Evolutionary conservation across 768 basidiomycete species (phyloP), one percentile per base, ranked within the genome.

Genomic region (Amanita phalloides): DNA sequence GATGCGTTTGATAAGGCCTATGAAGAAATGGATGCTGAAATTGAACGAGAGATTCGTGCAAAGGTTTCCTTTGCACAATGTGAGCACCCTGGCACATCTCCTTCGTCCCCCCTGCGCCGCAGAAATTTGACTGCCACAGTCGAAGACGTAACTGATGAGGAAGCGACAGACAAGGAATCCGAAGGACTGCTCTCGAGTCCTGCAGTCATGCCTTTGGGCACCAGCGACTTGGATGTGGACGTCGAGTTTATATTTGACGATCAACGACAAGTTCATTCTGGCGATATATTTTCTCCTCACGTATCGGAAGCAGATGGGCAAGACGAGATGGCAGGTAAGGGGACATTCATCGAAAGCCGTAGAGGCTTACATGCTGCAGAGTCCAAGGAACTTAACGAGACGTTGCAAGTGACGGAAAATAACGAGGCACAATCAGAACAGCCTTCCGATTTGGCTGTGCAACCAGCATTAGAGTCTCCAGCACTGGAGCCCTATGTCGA

Each of bases 181-280:
- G 45, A 45, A n/a, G 35, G 25, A 14, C 28, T 17, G 9, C 9
- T 23, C 8, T 44, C 39, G 11, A 45, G 28, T 21, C 48, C 48
- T 26, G 53, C 55, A 5, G 55, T 55, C n/a, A 21, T 62, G 20
- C 64, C 62, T 11, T 55, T 64, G 10, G 62, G 62, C n/a, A 63
- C 63, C 11, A 65, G 62, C 45, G 64, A 65, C 43, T 53, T 64
- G 32, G 61, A 53, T 38, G 45, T 58, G 11, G 43, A 53, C 43
- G 44, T 58, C n/a, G 51, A 52, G 26, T 20, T 23, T 23, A 25
- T 43, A 20, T 32, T 33, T 36, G 43, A 36, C 21, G 51, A 36
- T 35, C 33, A 43, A 17, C 43, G 5, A n/a, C 28, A 23, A 38
- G 10, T 43, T 32, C 30, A 14, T 5, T 43, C 49, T 36, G 4